These are phyloP conservation scores for Nymphaea colorata DNA, from an alignment of 164 flowering plant species.

Conservation along the genomic window DNA sequence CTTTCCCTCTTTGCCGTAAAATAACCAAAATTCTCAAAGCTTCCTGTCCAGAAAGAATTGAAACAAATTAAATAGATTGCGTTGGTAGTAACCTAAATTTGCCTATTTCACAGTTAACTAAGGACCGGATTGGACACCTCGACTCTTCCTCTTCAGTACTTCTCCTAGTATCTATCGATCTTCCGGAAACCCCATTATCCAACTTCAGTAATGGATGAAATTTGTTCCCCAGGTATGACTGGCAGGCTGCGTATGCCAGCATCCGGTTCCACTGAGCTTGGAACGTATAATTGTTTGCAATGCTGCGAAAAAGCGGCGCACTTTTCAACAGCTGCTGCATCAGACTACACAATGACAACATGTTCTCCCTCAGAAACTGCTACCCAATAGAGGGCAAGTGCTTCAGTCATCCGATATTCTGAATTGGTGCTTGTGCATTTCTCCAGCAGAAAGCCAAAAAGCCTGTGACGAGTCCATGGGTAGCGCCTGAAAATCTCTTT, in stretches of 20 bases:
- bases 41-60: no score
- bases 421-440: constrained; percentile 48
- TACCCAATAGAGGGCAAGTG: constrained; percentile 35
- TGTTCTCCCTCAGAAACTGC: constrained; percentile 28
- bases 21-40: no score
- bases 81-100: no score
- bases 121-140: no score
- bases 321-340: constrained; percentile 40
- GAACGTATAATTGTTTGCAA: constrained; percentile 32
- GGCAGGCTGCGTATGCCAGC: constrained; percentile 38
- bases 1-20: no score
- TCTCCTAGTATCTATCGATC: background rate
- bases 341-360: constrained; percentile 31
- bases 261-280: constrained; percentile 34
- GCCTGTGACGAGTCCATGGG: constrained; percentile 63
- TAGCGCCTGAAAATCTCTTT: constrained; percentile 63
- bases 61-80: no score
- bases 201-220: background rate
- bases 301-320: constrained; percentile 50
- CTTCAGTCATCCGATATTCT: constrained; percentile 66
- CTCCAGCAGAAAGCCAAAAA: constrained; percentile 55
- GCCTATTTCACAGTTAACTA: no score
- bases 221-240: constrained; percentile 45
- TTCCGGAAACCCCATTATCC: background rate
- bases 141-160: background rate